phyloP scores from a whole-genome alignment of 306 rosid species.

The Vigna unguiculata region DNA sequence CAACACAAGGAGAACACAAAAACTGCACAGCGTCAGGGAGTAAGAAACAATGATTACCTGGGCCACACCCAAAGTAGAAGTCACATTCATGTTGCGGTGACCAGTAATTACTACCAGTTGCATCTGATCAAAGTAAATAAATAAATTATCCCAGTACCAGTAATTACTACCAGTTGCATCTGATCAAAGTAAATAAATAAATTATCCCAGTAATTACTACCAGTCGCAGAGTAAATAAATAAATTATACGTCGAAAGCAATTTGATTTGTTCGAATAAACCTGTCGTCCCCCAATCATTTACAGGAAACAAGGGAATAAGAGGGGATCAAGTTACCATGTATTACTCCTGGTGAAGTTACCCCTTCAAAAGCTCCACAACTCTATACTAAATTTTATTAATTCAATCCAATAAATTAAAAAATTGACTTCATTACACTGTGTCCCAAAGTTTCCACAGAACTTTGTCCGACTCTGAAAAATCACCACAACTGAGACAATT shows the following conservation, averaged over 20 bases:
- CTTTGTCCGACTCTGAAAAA: not conserved
- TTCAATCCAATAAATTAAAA: not conserved
- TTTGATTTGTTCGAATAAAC: not conserved
- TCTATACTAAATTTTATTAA: not conserved
- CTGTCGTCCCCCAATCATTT: not conserved
- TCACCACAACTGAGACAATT: too few species aligned
- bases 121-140: conserved; percentile 48
- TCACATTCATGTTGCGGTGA: conserved; percentile 51
- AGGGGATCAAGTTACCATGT: not conserved
- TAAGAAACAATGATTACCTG: conserved; percentile 49
- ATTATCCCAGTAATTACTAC: conserved; percentile 37
- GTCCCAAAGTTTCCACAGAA: not conserved
- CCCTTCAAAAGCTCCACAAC: not conserved
- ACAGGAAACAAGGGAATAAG: not conserved
- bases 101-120: conserved; percentile 40
- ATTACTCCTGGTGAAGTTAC: not conserved
- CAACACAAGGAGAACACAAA: not conserved
- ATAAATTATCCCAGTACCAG: too few species aligned
- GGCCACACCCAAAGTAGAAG: conserved; percentile 55
- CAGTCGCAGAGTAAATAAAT: conserved; percentile 44
- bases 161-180: conserved; percentile 49
- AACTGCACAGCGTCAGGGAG: conserved; percentile 19
- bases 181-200: conserved; percentile 41
- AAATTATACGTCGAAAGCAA: not conserved
- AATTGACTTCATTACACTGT: not conserved